These are phyloP conservation scores for Trichosporon coremiiforme DNA, from an alignment of 1,284 basidiomycete species.

Conservation along the genomic window DNA sequence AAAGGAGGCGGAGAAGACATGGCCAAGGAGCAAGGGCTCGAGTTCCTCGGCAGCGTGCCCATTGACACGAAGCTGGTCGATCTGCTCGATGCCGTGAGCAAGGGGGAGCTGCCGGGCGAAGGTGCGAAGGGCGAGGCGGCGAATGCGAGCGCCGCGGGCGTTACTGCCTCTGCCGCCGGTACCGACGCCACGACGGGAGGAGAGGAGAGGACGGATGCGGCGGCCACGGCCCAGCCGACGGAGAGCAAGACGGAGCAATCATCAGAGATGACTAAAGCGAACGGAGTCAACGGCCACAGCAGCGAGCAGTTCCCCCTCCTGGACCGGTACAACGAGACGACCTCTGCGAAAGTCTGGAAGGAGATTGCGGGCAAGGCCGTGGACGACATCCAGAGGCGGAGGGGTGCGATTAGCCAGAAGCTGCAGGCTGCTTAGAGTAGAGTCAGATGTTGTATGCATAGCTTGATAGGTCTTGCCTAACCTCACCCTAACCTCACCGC, in stretches of 20 bases:
- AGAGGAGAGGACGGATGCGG: background rate
- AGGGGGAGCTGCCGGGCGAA: conserved; percentile 53
- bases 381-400: conserved; percentile 33
- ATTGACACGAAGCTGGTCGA: conserved; percentile 91
- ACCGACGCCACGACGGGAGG: too few relatives aligned
- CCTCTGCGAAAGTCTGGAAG: conserved; percentile 54
- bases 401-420: conserved; percentile 25
- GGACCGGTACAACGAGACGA: conserved; percentile 54
- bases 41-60: conserved; percentile 86
- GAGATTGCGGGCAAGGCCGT: conserved; percentile 49
- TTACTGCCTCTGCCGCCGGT: too few relatives aligned
- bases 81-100: conserved; percentile 72
- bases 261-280: background rate
- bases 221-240: too few relatives aligned
- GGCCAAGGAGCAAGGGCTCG: conserved; percentile 71
- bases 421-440: conserved; percentile 7
- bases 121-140: conserved; percentile 17
- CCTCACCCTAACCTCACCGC: too few relatives aligned
- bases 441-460: too few relatives aligned
- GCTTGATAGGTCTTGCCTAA: too few relatives aligned
- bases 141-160: background rate
- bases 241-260: background rate
- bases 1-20: conserved; percentile 88
- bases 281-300: conserved; percentile 14
- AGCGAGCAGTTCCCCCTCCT: conserved; percentile 49